phyloP scores from a whole-genome alignment of 495 filamentous ascomycete genomes.

The Apodospora peruviana region DNA sequence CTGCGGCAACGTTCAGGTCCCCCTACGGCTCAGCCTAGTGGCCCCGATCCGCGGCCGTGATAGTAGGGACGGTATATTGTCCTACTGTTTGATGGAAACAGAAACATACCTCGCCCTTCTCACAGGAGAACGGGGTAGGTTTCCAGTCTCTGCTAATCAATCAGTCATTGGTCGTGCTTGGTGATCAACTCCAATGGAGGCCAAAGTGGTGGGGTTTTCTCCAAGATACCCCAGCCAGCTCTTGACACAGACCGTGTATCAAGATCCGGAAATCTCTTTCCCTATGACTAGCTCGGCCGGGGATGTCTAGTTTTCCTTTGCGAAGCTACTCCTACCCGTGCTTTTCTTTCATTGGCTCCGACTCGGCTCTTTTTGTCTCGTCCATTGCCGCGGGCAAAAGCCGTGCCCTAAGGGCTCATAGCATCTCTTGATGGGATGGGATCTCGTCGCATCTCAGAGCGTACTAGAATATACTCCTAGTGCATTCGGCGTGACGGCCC shows the following conservation, averaged over 20 bases:
- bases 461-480: too few relatives aligned
- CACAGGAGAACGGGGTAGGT: too few relatives aligned
- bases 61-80: too few relatives aligned
- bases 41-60: too few relatives aligned
- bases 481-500: too few relatives aligned
- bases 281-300: conserved; percentile 6
- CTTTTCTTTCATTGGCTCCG: neutral
- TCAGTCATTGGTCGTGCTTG: too few relatives aligned
- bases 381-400: neutral
- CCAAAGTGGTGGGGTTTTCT: conserved; percentile 1
- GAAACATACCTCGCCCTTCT: too few relatives aligned
- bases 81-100: too few relatives aligned
- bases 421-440: neutral
- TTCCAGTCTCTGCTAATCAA: too few relatives aligned
- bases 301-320: neutral
- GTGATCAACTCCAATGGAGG: too few relatives aligned
- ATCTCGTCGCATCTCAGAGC: neutral
- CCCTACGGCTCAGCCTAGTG: too few relatives aligned
- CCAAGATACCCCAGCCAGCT: conserved; percentile 4
- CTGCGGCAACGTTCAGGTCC: too few relatives aligned
- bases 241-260: conserved; percentile 16
- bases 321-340: neutral
- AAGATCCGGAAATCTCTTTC: conserved; percentile 14
- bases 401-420: neutral
- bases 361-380: neutral